Evolutionary conservation across 352 stramenopile species (phyloP), one percentile per base, ranked within the genome.

Genomic region (Albugo candida): DNA sequence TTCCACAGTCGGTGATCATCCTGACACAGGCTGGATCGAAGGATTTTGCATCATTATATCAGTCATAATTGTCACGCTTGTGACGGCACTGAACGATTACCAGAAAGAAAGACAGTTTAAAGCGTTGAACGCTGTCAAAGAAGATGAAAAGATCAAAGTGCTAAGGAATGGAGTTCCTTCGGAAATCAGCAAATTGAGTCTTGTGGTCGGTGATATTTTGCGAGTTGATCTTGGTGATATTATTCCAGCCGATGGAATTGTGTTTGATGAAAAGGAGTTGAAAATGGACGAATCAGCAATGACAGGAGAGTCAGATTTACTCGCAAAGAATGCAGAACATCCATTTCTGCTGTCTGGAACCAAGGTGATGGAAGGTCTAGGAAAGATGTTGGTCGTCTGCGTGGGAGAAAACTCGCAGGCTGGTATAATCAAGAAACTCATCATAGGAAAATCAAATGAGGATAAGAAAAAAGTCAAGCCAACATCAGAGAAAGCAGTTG

Each of bases 71-170:
- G 82, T 94, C 8, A 73, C 85, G 18, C 45, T 92, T 10, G 73
- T 95, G 2, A 93, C 82, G 10, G 82, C 85, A 2, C 62, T 73
- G 12, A 95, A 94, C 55, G 81, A 96, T 54, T 93, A 94, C 61
- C 63, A 63, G 34, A 82, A 84, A 55, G 70, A 86, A 48, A 51
- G 61, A 21, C 67, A 83, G 51, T 85, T 85, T 49, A 54, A 65
- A n/a, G 56, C 60, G 8, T 53, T 92, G 11, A 85, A 83, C 41
- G 65, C 65, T 1, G 63, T 80, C 27, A 82, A 80, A 47, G 69
- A 84, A 17, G 63, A 84, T 50, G 63, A 63, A 24, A 56, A 54
- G n/a, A 56, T 68, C 13, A 58, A 70, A 18, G 63, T 76, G 0
- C 49, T 72, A 2, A 63, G 63, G 27, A 45, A 75, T 27, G 57